Evolutionary conservation across 305 asterid species (phyloP).

Genomic region (Solanum chacoense): DNA sequence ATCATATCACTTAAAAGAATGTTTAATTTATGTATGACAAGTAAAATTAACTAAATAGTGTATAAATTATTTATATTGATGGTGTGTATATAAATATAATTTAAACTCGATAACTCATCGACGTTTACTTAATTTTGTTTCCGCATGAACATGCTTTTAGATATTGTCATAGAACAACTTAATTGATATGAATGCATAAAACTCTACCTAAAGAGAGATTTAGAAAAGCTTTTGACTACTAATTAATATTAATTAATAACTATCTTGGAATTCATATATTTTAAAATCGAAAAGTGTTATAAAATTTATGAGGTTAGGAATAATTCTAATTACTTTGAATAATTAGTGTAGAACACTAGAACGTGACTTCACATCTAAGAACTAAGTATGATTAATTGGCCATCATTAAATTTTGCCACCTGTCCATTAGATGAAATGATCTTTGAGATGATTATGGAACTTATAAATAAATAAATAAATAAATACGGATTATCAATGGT

Average conservation of each 20-base stretch:
- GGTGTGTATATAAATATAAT: too few species aligned
- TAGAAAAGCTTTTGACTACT: too few species aligned
- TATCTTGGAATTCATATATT: too few species aligned
- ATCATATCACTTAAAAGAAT: background rate
- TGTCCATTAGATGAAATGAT: background rate
- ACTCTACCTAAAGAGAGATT: too few species aligned
- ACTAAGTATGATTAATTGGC: background rate
- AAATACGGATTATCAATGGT: background rate
- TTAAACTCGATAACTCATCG: background rate
- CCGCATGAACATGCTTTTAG: too few species aligned
- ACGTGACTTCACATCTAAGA: background rate
- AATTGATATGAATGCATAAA: too few species aligned
- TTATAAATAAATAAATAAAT: background rate
- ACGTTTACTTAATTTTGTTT: too few species aligned
- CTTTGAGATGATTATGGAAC: background rate
- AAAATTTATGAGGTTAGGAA: background rate
- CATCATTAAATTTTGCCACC: background rate
- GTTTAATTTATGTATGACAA: background rate
- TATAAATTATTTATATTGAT: background rate
- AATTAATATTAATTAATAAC: too few species aligned
- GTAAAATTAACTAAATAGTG: background rate
- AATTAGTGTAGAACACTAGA: background rate
- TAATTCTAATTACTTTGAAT: background rate
- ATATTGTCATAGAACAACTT: too few species aligned
- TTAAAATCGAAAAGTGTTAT: background rate